These are phyloP conservation scores for Saccharomycopsis sp. DNA, from an alignment of 805 yeast species.

Conservation along the genomic window DNA sequence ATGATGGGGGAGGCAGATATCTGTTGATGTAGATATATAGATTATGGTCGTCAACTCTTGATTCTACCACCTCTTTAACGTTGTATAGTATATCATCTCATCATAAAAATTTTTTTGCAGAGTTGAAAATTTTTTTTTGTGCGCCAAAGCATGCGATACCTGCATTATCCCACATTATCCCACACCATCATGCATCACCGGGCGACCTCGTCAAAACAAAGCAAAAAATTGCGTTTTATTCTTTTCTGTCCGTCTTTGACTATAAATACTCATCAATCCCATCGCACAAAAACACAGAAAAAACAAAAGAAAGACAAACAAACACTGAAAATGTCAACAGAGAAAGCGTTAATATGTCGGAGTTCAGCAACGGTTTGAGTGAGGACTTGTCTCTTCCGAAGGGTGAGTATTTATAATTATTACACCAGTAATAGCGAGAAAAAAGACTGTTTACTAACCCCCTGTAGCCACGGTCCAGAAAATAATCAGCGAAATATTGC, in stretches of 20 bases:
- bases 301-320: neutral
- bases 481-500: conserved; percentile 83
- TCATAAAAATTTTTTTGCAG: neutral
- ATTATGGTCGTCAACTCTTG: neutral
- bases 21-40: neutral
- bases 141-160: neutral
- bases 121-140: neutral
- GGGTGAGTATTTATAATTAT: too few relatives aligned
- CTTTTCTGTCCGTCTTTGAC: too few relatives aligned
- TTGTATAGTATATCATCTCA: too few relatives aligned
- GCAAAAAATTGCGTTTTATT: neutral
- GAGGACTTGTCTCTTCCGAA: conserved; percentile 41
- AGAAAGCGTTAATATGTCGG: conserved; percentile 23
- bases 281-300: neutral
- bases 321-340: neutral
- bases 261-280: neutral
- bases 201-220: neutral
- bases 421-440: too few relatives aligned
- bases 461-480: conserved; percentile 89
- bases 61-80: too few relatives aligned
- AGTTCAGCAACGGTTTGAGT: conserved; percentile 25
- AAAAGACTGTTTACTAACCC: neutral
- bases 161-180: neutral
- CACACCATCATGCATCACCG: neutral
- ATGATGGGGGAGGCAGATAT: neutral